Conservation (phyloP, 495 filamentous ascomycete species). For the Evernia prunastri region DNA sequence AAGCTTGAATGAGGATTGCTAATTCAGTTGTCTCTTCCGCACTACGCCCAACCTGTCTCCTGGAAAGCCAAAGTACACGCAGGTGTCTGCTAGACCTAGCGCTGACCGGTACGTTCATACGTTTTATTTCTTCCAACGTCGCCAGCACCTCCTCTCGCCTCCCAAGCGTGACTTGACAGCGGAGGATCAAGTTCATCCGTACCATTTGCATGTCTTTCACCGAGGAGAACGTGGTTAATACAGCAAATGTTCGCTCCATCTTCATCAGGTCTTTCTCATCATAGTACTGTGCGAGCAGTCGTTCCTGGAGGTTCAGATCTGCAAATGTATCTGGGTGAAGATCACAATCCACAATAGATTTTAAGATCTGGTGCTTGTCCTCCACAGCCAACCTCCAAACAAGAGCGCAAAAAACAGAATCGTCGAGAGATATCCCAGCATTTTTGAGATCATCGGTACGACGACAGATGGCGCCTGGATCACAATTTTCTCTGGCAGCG, state of each 20-base stretch:
- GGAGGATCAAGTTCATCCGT: constrained; percentile 39
- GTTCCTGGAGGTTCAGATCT: constrained; percentile 52
- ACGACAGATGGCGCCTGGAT: constrained; percentile 42
- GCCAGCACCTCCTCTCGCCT: constrained; percentile 19
- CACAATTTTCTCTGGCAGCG: constrained; percentile 50
- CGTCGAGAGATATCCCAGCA: constrained; percentile 51
- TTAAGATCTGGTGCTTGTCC: constrained; percentile 50
- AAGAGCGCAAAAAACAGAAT: constrained; percentile 53
- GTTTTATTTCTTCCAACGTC: constrained; percentile 30
- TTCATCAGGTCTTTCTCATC: constrained; percentile 43
- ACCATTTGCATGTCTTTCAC: constrained; percentile 20
- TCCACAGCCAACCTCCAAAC: constrained; percentile 52
- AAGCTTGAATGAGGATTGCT: constrained; percentile 29
- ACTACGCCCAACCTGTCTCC: constrained; percentile 16
- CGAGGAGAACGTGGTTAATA: constrained; percentile 35
- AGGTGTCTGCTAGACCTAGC: constrained; percentile 22
- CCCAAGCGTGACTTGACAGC: constrained; percentile 28
- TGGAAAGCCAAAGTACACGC: constrained; percentile 21
- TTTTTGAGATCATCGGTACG: constrained; percentile 51
- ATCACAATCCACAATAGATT: constrained; percentile 57
- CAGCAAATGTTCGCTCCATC: constrained; percentile 47
- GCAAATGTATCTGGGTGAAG: constrained; percentile 72
- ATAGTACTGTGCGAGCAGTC: constrained; percentile 47
- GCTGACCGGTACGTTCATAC: constrained; percentile 18
- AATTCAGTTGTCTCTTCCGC: constrained; percentile 22